Evolutionary conservation across 2,329 filamentous ascomycete genomes (phyloP), one percentile per base, ranked within the genome.

Genomic region (Zymoseptoria pseudotritici): DNA sequence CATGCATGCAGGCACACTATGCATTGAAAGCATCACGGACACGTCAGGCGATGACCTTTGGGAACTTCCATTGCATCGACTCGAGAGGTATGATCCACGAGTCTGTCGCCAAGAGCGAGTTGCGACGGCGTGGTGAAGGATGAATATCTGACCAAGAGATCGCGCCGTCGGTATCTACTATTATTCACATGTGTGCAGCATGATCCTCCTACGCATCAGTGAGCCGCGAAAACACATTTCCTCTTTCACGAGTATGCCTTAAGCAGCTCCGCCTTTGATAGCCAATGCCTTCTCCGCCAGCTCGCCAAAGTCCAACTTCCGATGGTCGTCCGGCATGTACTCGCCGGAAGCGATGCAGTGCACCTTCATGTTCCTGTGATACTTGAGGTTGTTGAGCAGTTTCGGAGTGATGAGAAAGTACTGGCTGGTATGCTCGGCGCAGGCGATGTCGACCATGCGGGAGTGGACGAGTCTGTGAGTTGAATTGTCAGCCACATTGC

Each of bases 341-440:
- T 96, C 90, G 54, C 94, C 94, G 72, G 89, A 94, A 61, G 91
- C 91, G 72, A 99, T 97, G 73, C 91, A 95, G 67, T 97, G 83
- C 36, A 97, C 86, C 69, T 87, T 90, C 92, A 99, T 99, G 66
- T 91, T 89, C 58, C 83, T 82, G 72, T 96, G 89, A 74, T 97
- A 99, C 66, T 86, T 85, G 61, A 99, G 79, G 10, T 88, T 90
- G 4, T 86, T 89, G 61, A 99, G 84, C 62, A 99, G 80, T 78
- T 99, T 99, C 4, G 94, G 94, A 51, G 94, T 99, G 77, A 99
- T 96, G 64, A 99, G 85, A 79, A 99, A 99, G 77, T 99, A 99
- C 77, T 87, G 85, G 52, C 64, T 68, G 29, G 62, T 65, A 24
- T 58, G 60, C 56, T 63, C 85, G 66, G 85, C 84, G 74, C 94